phyloP scores from a whole-genome alignment of 345 rosid species.

The Camelina sativa region DNA sequence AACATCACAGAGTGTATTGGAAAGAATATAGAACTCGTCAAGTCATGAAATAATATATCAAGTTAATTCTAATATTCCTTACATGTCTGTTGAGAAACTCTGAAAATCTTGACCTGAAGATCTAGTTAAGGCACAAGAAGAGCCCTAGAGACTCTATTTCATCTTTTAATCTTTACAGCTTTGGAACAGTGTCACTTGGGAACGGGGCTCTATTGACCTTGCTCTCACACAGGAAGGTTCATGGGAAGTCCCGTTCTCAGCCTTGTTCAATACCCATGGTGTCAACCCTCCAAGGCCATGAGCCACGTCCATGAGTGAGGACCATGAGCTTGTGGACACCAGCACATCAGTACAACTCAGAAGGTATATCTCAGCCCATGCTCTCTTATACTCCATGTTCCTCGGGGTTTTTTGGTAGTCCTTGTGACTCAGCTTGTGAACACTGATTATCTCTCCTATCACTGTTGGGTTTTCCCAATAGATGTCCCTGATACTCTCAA shows the following conservation, averaged over 20 bases:
- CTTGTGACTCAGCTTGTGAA: conserved; percentile 46
- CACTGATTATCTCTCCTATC: conserved; percentile 38
- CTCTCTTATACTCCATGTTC: conserved; percentile 42
- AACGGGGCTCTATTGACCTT: conserved; percentile 49
- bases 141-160: conserved; percentile 19
- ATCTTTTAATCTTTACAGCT: conserved; percentile 35
- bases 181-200: conserved; percentile 32
- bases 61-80: conserved; percentile 19
- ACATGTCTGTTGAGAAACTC: conserved; percentile 7
- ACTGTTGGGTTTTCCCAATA: conserved; percentile 40
- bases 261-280: conserved; percentile 46
- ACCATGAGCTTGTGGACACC: conserved; percentile 41
- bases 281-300: conserved; percentile 42
- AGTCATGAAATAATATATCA: conserved; percentile 19
- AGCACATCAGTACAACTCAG: conserved; percentile 46
- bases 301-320: conserved; percentile 45
- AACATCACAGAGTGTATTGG: conserved; percentile 20
- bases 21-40: conserved; percentile 19
- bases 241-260: conserved; percentile 26
- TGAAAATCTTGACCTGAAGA: conserved; percentile 33
- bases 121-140: conserved; percentile 29
- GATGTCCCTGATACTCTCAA: conserved; percentile 34
- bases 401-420: conserved; percentile 29
- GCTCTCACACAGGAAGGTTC: conserved; percentile 46
- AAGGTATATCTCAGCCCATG: conserved; percentile 48